phyloP scores from a whole-genome alignment of 805 yeast genomes.

The Kurtzmaniella cleridarum region DNA sequence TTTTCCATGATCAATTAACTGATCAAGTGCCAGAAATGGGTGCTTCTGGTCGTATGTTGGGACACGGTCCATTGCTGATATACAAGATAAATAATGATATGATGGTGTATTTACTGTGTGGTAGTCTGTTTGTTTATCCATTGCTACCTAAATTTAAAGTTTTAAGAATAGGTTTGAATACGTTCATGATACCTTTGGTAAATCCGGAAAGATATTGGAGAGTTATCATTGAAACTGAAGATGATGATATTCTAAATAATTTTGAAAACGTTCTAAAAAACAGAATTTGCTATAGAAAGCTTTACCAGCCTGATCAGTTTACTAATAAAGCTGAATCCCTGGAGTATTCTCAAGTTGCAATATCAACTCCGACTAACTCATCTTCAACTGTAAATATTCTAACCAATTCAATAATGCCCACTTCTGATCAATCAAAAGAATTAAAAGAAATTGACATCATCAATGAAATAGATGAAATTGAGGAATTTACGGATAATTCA shows the following conservation, averaged over 20 bases:
- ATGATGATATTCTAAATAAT: constrained; percentile 17
- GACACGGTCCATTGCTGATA: constrained; percentile 56
- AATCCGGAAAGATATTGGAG: constrained; percentile 79
- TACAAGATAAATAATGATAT: constrained; percentile 54
- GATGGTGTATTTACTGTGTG: constrained; percentile 62
- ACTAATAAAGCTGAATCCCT: neutral
- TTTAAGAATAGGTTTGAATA: constrained; percentile 41
- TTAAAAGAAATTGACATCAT: too few species aligned
- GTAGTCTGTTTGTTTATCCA: constrained; percentile 65
- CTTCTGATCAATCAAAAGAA: too few species aligned
- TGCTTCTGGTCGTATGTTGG: constrained; percentile 44
- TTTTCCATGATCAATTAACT: constrained; percentile 28
- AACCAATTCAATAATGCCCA: neutral
- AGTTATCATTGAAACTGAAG: constrained; percentile 33
- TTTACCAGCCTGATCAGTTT: constrained; percentile 13
- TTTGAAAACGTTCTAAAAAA: constrained; percentile 34
- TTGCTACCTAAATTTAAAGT: constrained; percentile 60
- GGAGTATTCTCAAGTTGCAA: neutral
- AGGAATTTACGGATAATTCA: neutral
- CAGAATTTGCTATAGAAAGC: constrained; percentile 39
- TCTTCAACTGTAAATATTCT: constrained; percentile 6
- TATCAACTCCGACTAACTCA: constrained; percentile 3
- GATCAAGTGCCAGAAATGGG: constrained; percentile 4
- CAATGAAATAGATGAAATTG: too few species aligned
- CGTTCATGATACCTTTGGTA: constrained; percentile 58